Evolutionary conservation across 345 rosid species (phyloP).

Genomic region (Cardamine occulta): DNA sequence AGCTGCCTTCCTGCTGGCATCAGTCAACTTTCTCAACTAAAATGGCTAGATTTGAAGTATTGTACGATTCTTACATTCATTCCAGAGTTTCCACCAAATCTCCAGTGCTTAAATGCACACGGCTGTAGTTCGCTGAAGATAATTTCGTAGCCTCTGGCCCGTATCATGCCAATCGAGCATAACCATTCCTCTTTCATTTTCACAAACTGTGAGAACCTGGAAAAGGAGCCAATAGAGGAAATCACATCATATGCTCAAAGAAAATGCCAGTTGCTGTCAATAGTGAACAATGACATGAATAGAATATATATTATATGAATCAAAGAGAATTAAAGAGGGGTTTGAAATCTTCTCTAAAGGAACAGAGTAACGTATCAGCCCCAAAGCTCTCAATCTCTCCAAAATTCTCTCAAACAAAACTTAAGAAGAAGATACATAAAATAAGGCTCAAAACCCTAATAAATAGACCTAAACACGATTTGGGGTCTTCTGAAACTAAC

Average conservation of each 20-base stretch:
- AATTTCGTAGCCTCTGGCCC: slow-evolving; percentile 20
- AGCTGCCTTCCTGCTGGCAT: not conserved
- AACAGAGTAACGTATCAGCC: too few relatives aligned
- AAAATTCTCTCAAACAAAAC: too few relatives aligned
- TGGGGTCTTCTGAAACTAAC: too few relatives aligned
- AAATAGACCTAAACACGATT: too few relatives aligned
- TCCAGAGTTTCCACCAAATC: slow-evolving; percentile 37
- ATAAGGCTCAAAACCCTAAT: too few relatives aligned
- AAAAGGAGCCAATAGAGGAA: slow-evolving; percentile 17
- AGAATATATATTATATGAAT: too few relatives aligned
- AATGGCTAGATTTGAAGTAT: slow-evolving; percentile 35
- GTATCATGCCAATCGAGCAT: not conserved
- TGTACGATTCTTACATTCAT: slow-evolving; percentile 21
- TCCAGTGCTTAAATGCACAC: slow-evolving; percentile 26
- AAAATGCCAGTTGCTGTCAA: slow-evolving; percentile 19
- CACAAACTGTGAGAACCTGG: slow-evolving; percentile 23
- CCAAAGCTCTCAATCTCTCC: too few relatives aligned
- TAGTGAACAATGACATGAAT: too few relatives aligned
- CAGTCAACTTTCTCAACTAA: slow-evolving; percentile 14
- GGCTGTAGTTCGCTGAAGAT: slow-evolving; percentile 24
- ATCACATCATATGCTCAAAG: slow-evolving; percentile 23
- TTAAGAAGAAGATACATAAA: too few relatives aligned
- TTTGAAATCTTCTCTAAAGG: too few relatives aligned
- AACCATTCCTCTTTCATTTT: slow-evolving; percentile 13
- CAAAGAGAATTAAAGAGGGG: too few relatives aligned